Evolutionary conservation across 2,329 filamentous ascomycete genomes (phyloP), one percentile per base, ranked within the genome.

Genomic region (Aphanoascus verrucosus): DNA sequence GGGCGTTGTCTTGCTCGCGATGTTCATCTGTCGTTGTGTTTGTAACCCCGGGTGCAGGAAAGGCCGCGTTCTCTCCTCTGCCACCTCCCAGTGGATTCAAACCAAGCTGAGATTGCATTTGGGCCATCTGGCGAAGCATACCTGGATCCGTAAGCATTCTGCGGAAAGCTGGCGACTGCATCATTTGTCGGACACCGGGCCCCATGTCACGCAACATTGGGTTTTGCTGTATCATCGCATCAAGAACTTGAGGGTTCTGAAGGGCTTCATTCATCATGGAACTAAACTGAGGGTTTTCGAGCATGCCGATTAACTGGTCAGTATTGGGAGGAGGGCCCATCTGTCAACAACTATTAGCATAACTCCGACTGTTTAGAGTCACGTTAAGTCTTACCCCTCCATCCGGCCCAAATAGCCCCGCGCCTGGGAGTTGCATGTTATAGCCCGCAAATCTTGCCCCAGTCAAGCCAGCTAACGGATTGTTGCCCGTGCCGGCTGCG

Each of bases 391-490:
- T 77, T 77, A 94, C 89, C 56, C 91, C 91, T 63, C 91, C 91
- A 66, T 97, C 91, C 23, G 90, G 88, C 12, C 93, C 91, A 68
- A 98, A 97, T 73, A 88, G 83, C 58, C 90, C 86, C 57, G 85
- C 83, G 53, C 85, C 88, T 2, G 93, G 93, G 38, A 98, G 78
- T 57, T 88, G 88, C 55, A 90, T 84, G 67, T 49, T 48, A 32
- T 94, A 88, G 5, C 93, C 93, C 41, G 93, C 93, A 70, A 94
- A 97, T 61, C 93, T 80, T 28, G 93, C 93, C 52, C 93, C 91
- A 0, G 93, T 98, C 60, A 98, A 74, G 15, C 86, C 88, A 49
- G 90, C 88, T 19, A 98, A 77, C 38, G 89, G 87, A 67, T 97
- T 94, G 71, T 93, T 93, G 20, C 86, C 87, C 15, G 73, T 73